These are phyloP conservation scores for Nannochloropsis salina DNA, from an alignment of 108 stramenopile species.

Conservation along the genomic window DNA sequence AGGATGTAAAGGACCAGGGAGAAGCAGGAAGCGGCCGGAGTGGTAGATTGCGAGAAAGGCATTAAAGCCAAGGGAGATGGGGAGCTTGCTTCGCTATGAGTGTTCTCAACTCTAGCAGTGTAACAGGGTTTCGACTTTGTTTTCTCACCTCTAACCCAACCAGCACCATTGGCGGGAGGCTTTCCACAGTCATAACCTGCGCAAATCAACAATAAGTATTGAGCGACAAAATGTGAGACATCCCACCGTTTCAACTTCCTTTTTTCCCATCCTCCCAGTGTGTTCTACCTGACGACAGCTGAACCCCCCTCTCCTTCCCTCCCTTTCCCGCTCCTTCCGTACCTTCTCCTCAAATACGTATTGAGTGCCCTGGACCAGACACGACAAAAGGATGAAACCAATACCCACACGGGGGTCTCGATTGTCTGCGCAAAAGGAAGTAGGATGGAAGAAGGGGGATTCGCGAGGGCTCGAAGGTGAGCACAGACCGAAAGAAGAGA, in stretches of 20 bases:
- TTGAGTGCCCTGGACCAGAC: constrained; percentile 49
- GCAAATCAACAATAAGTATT: not conserved
- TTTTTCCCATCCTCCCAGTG: not conserved
- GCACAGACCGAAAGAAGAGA: not conserved
- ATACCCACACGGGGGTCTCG: constrained; percentile 42
- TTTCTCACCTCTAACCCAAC: constrained; percentile 39
- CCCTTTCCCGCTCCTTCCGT: not conserved
- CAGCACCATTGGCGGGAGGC: constrained; percentile 50
- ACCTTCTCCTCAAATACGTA: constrained; percentile 56
- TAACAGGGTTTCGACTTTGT: not conserved
- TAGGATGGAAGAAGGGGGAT: not conserved
- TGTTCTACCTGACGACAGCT: not conserved
- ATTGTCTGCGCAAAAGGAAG: not conserved
- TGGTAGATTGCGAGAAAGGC: too few species aligned
- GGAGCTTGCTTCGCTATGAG: too few species aligned
- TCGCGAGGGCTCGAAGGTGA: not conserved
- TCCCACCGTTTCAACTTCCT: too few species aligned
- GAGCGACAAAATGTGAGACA: not conserved
- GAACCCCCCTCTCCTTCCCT: not conserved
- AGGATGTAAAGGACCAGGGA: not conserved
- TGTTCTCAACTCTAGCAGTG: too few species aligned
- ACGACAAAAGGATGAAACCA: constrained; percentile 48
- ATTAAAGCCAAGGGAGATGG: too few species aligned
- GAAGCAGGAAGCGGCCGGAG: not conserved
- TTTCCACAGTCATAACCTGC: constrained; percentile 48